phyloP scores from a whole-genome alignment of 371 early-diverging fungal species.

The Rhizopus sp. region DNA sequence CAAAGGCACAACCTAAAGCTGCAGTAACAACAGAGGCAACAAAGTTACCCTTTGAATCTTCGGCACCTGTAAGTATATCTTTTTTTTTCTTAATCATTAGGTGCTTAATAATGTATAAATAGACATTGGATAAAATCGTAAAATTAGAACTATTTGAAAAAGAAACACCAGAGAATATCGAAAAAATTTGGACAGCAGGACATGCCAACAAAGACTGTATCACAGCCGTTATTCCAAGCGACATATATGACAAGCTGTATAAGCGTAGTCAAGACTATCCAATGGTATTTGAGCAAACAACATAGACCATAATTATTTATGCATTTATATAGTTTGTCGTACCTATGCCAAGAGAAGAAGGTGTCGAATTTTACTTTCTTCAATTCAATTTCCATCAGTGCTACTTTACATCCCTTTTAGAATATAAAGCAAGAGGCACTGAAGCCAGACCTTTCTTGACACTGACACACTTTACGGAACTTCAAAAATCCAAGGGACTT shows the following conservation, averaged over 20 bases:
- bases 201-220: constrained; percentile 71
- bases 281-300: constrained; percentile 52
- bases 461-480: constrained; percentile 87
- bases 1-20: constrained; percentile 29
- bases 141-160: constrained; percentile 69
- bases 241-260: constrained; percentile 70
- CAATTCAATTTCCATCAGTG: constrained; percentile 85
- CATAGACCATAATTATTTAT: background rate
- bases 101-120: background rate
- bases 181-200: constrained; percentile 83
- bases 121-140: constrained; percentile 80
- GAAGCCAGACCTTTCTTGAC: constrained; percentile 85
- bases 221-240: constrained; percentile 76
- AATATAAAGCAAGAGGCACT: constrained; percentile 84
- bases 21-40: constrained; percentile 35
- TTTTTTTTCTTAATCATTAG: background rate
- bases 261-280: constrained; percentile 69
- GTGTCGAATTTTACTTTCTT: constrained; percentile 86
- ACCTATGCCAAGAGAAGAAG: constrained; percentile 82
- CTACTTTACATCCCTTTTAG: constrained; percentile 86
- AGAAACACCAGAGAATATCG: constrained; percentile 67
- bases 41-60: constrained; percentile 41
- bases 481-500: constrained; percentile 75
- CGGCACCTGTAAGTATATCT: constrained; percentile 45
- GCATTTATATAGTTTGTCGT: constrained; percentile 73